phyloP scores from a whole-genome alignment of 169 alveolate genomes.

The Plasmodium cynomolgi region DNA sequence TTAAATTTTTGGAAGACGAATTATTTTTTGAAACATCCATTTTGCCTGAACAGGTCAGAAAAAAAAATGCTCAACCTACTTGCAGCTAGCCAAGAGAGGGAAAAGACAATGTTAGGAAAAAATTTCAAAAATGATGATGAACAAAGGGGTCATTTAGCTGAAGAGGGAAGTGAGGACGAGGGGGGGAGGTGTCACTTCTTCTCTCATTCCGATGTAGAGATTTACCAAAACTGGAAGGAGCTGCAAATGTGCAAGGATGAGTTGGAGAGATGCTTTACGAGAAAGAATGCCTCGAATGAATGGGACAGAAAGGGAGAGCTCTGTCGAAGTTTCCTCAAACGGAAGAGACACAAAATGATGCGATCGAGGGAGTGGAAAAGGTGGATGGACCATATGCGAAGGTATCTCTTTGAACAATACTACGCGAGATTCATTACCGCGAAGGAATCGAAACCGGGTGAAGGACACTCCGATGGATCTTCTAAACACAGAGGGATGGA shows the following conservation, averaged over 20 bases:
- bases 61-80: background rate
- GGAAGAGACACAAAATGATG: background rate
- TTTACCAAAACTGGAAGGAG: conserved; percentile 1
- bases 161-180: background rate
- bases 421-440: background rate
- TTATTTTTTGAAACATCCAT: background rate
- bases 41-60: conserved; percentile 23
- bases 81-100: background rate
- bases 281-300: background rate
- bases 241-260: background rate
- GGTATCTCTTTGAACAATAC: conserved; percentile 17
- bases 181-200: background rate
- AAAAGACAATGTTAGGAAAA: background rate
- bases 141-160: background rate
- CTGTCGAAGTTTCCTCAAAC: background rate
- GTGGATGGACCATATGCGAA: background rate
- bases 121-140: background rate
- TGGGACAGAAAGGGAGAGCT: background rate
- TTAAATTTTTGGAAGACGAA: background rate
- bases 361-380: background rate
- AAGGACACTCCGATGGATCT: background rate
- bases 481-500: background rate
- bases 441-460: background rate
- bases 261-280: background rate
- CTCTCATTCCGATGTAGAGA: conserved; percentile 11